These are phyloP conservation scores for Coemansia sp. DNA, from an alignment of 192 early-diverging fungal genomes.

Conservation along the genomic window DNA sequence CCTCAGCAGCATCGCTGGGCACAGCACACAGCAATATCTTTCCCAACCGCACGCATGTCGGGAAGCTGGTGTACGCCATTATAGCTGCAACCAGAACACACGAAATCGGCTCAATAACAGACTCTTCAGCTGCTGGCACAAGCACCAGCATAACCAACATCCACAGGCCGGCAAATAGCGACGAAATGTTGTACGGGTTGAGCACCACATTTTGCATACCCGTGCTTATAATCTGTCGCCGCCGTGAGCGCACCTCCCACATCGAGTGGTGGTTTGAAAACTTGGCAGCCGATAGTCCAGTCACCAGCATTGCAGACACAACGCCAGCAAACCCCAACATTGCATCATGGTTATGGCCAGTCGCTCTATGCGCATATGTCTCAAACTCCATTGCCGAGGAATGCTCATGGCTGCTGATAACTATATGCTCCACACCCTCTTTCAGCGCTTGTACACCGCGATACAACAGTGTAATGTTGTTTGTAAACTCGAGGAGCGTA, in stretches of 20 bases:
- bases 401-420: conserved; percentile 30
- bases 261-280: conserved; percentile 35
- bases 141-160: conserved; percentile 21
- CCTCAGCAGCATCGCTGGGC: conserved; percentile 4
- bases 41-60: conserved; percentile 35
- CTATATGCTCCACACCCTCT: conserved; percentile 45
- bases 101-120: conserved; percentile 32
- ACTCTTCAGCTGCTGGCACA: conserved; percentile 23
- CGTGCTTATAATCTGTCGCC: neutral
- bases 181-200: conserved; percentile 39
- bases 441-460: conserved; percentile 42
- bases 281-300: conserved; percentile 22
- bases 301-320: conserved; percentile 13
- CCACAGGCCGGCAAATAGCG: conserved; percentile 36
- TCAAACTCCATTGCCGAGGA: conserved; percentile 33
- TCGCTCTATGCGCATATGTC: conserved; percentile 21
- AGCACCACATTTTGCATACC: conserved; percentile 28
- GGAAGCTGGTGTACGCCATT: conserved; percentile 29
- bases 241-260: conserved; percentile 27
- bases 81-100: conserved; percentile 29
- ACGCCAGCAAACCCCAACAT: conserved; percentile 12
- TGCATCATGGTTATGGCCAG: conserved; percentile 13
- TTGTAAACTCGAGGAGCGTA: conserved; percentile 40
- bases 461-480: conserved; percentile 37
- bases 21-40: conserved; percentile 24